phyloP scores from a whole-genome alignment of 2,329 filamentous ascomycete species.

The Colletotrichum orchidophilum region DNA sequence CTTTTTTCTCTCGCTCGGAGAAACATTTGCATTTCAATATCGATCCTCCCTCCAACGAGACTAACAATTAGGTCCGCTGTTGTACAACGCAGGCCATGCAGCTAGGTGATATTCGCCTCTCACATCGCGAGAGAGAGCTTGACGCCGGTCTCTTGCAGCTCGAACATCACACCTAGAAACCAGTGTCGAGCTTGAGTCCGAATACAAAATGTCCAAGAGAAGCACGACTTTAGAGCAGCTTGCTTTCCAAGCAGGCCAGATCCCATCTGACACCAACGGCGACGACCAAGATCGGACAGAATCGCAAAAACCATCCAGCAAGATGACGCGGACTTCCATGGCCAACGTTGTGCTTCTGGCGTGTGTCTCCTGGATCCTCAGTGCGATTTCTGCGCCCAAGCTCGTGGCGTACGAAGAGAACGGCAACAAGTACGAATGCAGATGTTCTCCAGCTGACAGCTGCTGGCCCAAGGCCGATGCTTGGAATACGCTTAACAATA shows the following conservation, averaged over 20 bases:
- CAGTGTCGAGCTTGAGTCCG: not conserved
- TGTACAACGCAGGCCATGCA: slow-evolving; percentile 14
- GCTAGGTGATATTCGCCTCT: slow-evolving; percentile 1
- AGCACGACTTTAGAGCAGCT: not conserved
- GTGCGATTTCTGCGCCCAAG: not conserved
- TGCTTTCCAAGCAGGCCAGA: not conserved
- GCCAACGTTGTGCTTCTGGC: not conserved
- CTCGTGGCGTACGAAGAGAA: slow-evolving; percentile 20
- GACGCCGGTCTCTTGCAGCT: not conserved
- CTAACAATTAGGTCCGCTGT: not conserved
- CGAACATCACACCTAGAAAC: not conserved
- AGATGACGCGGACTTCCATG: slow-evolving; percentile 11
- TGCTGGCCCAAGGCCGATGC: slow-evolving; percentile 56
- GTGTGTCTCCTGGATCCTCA: not conserved
- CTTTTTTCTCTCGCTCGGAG: not conserved
- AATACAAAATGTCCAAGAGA: slow-evolving; percentile 22
- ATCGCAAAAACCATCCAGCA: not conserved
- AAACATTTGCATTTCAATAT: not conserved
- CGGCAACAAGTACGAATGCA: slow-evolving; percentile 42
- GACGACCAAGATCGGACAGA: not conserved
- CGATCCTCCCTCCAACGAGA: not conserved
- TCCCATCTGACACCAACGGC: not conserved
- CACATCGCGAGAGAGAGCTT: slow-evolving; percentile 2
- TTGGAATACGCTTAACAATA: slow-evolving; percentile 58
- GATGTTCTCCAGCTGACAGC: slow-evolving; percentile 57